Evolutionary conservation across 2,329 filamentous ascomycete genomes (phyloP).

Genomic region (Penicillium sp.): DNA sequence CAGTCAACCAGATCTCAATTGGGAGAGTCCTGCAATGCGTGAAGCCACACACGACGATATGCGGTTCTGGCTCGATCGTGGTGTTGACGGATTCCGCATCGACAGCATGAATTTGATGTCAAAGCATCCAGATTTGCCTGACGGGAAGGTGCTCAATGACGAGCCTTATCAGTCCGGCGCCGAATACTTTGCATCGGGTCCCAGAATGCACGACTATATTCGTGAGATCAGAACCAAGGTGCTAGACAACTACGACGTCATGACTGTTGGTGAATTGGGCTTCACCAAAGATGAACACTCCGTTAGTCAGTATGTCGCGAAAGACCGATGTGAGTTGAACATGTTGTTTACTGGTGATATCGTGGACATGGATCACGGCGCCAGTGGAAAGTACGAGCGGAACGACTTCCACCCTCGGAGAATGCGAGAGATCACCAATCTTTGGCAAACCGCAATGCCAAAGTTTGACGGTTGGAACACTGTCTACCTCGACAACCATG

Average conservation of each 20-base stretch:
- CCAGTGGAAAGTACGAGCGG: constrained; percentile 44
- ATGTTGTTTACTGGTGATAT: constrained; percentile 42
- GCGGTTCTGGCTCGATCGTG: background rate
- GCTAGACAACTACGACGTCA: constrained; percentile 37
- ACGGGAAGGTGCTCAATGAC: constrained; percentile 37
- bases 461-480: constrained; percentile 61
- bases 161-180: constrained; percentile 52
- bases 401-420: constrained; percentile 10
- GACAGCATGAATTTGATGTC: constrained; percentile 33
- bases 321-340: constrained; percentile 42
- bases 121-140: constrained; percentile 57
- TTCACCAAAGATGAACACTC: constrained; percentile 7
- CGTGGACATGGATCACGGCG: constrained; percentile 44
- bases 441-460: constrained; percentile 49
- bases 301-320: constrained; percentile 33
- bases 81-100: background rate
- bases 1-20: constrained; percentile 69
- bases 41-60: constrained; percentile 67
- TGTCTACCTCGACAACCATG: constrained; percentile 64
- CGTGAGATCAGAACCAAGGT: constrained; percentile 39
- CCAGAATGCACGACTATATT: constrained; percentile 42
- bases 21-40: constrained; percentile 67
- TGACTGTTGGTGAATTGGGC: constrained; percentile 28
- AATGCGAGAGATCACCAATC: constrained; percentile 1
- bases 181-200: constrained; percentile 55